Conservation (phyloP, 2,329 filamentous ascomycete species). For the Phialophora tarda region DNA sequence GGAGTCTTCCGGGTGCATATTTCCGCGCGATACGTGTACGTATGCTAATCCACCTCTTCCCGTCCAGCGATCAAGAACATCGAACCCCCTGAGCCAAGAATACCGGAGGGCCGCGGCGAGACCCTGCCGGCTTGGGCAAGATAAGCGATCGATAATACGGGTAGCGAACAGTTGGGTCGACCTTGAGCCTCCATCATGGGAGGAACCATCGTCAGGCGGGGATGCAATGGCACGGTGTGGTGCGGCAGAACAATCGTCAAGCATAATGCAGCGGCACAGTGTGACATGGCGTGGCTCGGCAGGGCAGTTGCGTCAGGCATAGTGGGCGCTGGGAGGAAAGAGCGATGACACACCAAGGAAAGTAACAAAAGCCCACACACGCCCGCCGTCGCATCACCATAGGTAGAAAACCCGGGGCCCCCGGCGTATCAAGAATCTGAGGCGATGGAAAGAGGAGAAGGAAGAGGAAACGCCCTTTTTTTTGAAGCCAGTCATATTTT, state of each 20-base stretch:
- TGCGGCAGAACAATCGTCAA: too few species aligned
- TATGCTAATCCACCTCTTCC: neutral
- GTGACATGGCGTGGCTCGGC: too few species aligned
- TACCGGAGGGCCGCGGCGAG: slow-evolving; percentile 20
- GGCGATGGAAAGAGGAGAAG: neutral
- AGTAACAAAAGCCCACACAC: neutral
- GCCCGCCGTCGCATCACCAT: neutral
- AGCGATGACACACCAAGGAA: neutral
- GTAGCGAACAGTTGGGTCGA: neutral
- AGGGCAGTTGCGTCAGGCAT: too few species aligned
- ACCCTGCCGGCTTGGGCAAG: slow-evolving; percentile 24
- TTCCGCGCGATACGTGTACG: neutral
- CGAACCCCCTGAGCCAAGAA: slow-evolving; percentile 29
- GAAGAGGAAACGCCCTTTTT: neutral
- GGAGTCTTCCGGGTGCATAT: too few species aligned
- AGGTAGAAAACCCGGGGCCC: too few species aligned
- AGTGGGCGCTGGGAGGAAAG: too few species aligned
- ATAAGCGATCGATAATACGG: slow-evolving; percentile 3
- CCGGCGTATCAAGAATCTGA: neutral
- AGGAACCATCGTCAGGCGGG: neutral
- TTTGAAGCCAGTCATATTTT: neutral
- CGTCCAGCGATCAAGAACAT: slow-evolving; percentile 29
- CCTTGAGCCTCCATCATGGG: neutral
- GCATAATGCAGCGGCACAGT: too few species aligned
- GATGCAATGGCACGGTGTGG: too few species aligned